Evolutionary conservation across 352 stramenopile genomes (phyloP).

Genomic region (Hyaloperonospora arabidopsidis): DNA sequence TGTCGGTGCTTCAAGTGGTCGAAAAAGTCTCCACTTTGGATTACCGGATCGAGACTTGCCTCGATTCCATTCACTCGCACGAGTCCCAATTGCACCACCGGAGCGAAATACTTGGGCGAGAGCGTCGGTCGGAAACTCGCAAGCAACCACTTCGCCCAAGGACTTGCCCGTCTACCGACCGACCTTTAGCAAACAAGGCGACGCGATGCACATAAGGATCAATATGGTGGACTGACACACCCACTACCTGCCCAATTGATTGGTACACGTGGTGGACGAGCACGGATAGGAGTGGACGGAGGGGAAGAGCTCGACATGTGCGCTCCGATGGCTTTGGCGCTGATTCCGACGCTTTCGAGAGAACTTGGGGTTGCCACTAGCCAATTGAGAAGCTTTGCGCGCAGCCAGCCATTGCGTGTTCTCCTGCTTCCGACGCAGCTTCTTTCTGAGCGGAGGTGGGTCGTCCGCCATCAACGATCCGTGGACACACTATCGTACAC

Average conservation of each 20-base stretch:
- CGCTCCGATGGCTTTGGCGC: slow-evolving; percentile 17
- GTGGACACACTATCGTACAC: too few relatives aligned
- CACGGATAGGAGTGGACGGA: slow-evolving; percentile 24
- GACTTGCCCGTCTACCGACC: slow-evolving; percentile 82
- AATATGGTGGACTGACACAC: slow-evolving; percentile 42
- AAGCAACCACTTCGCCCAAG: slow-evolving; percentile 79
- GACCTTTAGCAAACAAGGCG: slow-evolving; percentile 83
- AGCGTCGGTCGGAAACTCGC: slow-evolving; percentile 49
- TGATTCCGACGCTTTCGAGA: slow-evolving; percentile 43
- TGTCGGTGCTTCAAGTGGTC: slow-evolving; percentile 89
- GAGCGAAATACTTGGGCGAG: slow-evolving; percentile 36
- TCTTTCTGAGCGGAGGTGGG: too few relatives aligned
- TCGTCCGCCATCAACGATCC: too few relatives aligned
- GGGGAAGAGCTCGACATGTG: slow-evolving; percentile 10
- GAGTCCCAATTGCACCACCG: slow-evolving; percentile 74
- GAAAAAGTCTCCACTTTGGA: slow-evolving; percentile 84
- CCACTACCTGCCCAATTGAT: slow-evolving; percentile 19
- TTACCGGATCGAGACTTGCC: slow-evolving; percentile 42
- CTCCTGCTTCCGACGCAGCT: too few relatives aligned
- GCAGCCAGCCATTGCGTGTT: slow-evolving; percentile 33
- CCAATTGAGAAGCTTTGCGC: slow-evolving; percentile 27
- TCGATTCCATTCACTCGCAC: slow-evolving; percentile 79
- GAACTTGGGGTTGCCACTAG: slow-evolving; percentile 9
- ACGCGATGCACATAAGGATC: slow-evolving; percentile 90
- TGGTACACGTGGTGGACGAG: slow-evolving; percentile 24